These are phyloP conservation scores for Suillus subaureus DNA, from an alignment of 768 basidiomycete genomes.

Conservation along the genomic window DNA sequence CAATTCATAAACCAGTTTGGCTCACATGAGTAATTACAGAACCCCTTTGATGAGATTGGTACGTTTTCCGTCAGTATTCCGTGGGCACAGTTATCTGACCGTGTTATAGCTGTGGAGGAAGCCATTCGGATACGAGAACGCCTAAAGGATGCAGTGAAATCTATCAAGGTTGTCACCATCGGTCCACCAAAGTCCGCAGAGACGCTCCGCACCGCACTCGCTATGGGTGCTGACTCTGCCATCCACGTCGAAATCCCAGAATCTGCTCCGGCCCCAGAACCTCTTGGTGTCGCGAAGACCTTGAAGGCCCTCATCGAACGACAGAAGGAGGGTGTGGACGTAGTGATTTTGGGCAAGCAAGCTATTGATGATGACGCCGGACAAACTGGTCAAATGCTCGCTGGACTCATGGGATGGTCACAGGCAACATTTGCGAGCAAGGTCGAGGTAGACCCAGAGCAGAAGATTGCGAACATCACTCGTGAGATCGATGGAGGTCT, in stretches of 20 bases:
- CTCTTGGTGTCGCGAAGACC: slow-evolving; percentile 87
- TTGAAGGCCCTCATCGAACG: slow-evolving; percentile 74
- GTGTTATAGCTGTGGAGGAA: slow-evolving; percentile 84
- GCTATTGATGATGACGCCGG: slow-evolving; percentile 97
- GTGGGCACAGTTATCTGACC: background rate
- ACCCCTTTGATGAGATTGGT: slow-evolving; percentile 99
- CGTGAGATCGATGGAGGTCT: slow-evolving; percentile 95
- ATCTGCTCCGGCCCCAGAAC: slow-evolving; percentile 74
- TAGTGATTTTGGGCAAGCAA: slow-evolving; percentile 97
- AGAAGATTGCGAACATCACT: slow-evolving; percentile 69
- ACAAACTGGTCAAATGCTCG: slow-evolving; percentile 97
- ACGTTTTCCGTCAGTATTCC: slow-evolving; percentile 4
- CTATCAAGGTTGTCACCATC: slow-evolving; percentile 92
- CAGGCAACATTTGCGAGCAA: slow-evolving; percentile 97
- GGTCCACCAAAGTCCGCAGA: slow-evolving; percentile 90
- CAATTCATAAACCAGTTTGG: background rate
- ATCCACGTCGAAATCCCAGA: slow-evolving; percentile 90
- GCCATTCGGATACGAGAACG: slow-evolving; percentile 92
- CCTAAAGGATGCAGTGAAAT: slow-evolving; percentile 73
- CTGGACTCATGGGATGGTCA: slow-evolving; percentile 87
- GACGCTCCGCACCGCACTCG: slow-evolving; percentile 92
- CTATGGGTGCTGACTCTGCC: slow-evolving; percentile 95
- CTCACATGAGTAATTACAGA: slow-evolving; percentile 49
- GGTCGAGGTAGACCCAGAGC: slow-evolving; percentile 66
- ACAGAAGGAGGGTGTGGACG: slow-evolving; percentile 64